phyloP scores from a whole-genome alignment of 2,329 filamentous ascomycete species.

The Talaromyces sp. region DNA sequence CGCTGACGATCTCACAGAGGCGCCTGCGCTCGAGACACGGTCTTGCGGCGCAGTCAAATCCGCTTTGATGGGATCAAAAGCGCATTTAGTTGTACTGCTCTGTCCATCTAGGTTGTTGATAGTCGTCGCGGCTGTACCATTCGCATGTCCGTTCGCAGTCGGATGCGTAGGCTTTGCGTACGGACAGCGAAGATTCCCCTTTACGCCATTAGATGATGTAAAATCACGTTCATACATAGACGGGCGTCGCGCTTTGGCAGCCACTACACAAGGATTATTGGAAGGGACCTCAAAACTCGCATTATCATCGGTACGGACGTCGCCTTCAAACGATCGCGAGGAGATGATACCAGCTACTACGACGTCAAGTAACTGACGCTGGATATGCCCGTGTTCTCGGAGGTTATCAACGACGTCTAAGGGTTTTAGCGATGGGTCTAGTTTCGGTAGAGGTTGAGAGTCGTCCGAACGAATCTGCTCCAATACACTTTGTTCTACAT shows the following conservation, averaged over 20 bases:
- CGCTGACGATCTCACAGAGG: constrained; percentile 44
- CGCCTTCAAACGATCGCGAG: constrained; percentile 9
- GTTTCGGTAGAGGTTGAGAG: constrained; percentile 29
- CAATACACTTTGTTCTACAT: constrained; percentile 30
- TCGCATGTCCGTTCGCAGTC: constrained; percentile 37
- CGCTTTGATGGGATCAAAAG: constrained; percentile 56
- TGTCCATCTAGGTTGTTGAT: constrained; percentile 28
- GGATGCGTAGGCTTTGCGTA: constrained; percentile 59
- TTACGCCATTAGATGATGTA: constrained; percentile 72
- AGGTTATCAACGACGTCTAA: constrained; percentile 56
- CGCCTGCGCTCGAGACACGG: constrained; percentile 43
- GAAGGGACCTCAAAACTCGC: constrained; percentile 31
- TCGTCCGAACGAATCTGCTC: constrained; percentile 32
- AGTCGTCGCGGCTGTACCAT: constrained; percentile 27
- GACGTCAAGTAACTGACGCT: constrained; percentile 50
- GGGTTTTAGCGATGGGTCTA: constrained; percentile 62
- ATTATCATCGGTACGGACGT: constrained; percentile 21
- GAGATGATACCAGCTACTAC: constrained; percentile 33
- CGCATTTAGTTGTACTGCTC: constrained; percentile 38
- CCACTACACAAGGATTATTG: constrained; percentile 39
- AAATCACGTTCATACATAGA: constrained; percentile 82
- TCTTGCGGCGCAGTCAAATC: constrained; percentile 35
- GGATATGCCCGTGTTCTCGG: constrained; percentile 63
- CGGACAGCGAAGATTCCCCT: constrained; percentile 75
- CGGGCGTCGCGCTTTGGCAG: constrained; percentile 55